phyloP scores from a whole-genome alignment of 2,329 filamentous ascomycete genomes.

The Orbilia brochopaga region DNA sequence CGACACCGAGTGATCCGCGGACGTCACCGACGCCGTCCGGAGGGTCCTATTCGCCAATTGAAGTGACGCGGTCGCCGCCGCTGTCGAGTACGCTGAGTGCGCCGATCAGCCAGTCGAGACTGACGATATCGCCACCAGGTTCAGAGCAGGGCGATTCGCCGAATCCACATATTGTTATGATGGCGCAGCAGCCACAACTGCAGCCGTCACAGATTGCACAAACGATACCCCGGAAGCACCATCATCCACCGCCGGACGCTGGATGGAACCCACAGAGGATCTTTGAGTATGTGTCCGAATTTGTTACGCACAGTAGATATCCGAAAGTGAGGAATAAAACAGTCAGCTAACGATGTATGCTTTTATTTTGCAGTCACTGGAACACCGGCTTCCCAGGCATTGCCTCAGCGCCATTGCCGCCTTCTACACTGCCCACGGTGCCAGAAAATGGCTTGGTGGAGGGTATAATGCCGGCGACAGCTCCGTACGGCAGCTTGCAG shows the following conservation, averaged over 20 bases:
- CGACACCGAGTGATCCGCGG: conserved; percentile 71
- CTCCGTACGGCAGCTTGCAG: conserved; percentile 55
- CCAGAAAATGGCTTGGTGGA: conserved; percentile 64
- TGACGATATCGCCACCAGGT: conserved; percentile 60
- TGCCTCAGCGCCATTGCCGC: conserved; percentile 58
- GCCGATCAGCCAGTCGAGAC: conserved; percentile 50
- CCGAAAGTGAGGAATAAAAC: conserved; percentile 42
- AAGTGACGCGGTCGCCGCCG: conserved; percentile 62
- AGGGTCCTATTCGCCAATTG: conserved; percentile 57
- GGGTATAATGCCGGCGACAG: conserved; percentile 64
- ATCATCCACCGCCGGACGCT: conserved; percentile 63
- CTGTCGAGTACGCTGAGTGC: conserved; percentile 56
- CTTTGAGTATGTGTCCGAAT: conserved; percentile 74
- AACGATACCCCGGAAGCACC: conserved; percentile 60
- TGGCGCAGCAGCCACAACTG: conserved; percentile 70
- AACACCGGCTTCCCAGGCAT: conserved; percentile 76
- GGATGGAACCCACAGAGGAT: conserved; percentile 86
- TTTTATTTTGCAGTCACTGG: conserved; percentile 77
- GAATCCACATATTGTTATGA: conserved; percentile 75
- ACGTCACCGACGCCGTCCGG: conserved; percentile 62
- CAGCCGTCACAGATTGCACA: conserved; percentile 66
- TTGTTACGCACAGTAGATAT: background rate
- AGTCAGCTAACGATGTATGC: conserved; percentile 54
- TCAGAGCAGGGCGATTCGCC: conserved; percentile 64
- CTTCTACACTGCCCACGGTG: conserved; percentile 59